Base-by-base conservation (phyloP, 1,139 yeast species). In the Zhuliangozyma parablackwelliae region DNA sequence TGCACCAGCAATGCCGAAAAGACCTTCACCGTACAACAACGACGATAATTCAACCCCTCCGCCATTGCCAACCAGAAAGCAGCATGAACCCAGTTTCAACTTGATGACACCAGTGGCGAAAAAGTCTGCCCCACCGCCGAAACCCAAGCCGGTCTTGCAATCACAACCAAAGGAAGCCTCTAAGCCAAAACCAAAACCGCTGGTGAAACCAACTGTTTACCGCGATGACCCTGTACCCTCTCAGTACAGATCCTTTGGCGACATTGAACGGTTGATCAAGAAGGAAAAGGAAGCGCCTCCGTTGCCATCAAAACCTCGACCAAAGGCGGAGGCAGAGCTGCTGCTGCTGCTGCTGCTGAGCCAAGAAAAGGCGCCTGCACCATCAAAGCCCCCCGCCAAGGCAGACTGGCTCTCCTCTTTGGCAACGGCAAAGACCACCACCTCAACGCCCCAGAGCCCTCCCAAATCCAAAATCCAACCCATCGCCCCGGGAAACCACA, bases 41-140 rank as follows among this genome's bases (percentile, higher is more conserved):
- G 24, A 23, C 28, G 38, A 30, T 28, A 38, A 41, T 11, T 34
- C 33, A 21, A 25, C 31, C 10, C 35, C 48, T 8, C 54, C 51
- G 12, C 45, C 43, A n/a, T 33, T 46, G 28, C 49, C 51, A 6
- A 34, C 29, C 10, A 37, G 48, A 27, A 44, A 36, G 28, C 10
- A 12, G 6, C n/a, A 16, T 4, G 30, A 37, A n/a, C 43, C 52
- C 32, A 46, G 50, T 7, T 39, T 57, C n/a, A 43, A 51, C 10
- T 43, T 59, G 31, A 31, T 56, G 12, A 45, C 47, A 10, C 63
- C 63, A 0, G 52, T 55, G 5, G 53, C 53, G 2, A 37, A 44
- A 36, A 46, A 45, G 24, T 21, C 38, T 5, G 28, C 38, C 20
- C 26, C 36, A 7, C 37, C 31, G n/a, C 26, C 34, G 7, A 37